Evolutionary conservation across 768 basidiomycete species (phyloP).

Genomic region (Dictyophora rubrovolvata): DNA sequence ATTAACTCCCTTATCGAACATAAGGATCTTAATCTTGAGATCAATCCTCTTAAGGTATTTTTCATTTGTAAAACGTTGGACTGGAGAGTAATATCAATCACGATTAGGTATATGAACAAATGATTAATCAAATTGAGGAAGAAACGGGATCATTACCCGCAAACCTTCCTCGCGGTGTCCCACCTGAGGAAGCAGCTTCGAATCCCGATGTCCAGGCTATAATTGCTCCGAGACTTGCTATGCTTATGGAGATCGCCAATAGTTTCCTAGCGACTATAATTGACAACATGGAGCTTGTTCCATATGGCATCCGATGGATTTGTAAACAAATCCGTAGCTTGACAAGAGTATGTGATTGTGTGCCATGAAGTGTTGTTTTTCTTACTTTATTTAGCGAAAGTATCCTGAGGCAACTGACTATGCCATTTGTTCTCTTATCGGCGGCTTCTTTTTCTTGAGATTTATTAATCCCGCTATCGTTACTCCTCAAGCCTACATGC

Average conservation of each 20-base stretch:
- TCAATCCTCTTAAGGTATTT: constrained; percentile 91
- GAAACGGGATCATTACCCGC: constrained; percentile 88
- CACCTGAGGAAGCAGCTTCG: constrained; percentile 89
- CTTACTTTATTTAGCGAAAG: constrained; percentile 56
- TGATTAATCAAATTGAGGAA: constrained; percentile 98
- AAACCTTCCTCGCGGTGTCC: constrained; percentile 85
- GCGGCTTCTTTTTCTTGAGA: constrained; percentile 98
- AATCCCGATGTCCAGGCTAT: constrained; percentile 96
- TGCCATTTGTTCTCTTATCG: constrained; percentile 96
- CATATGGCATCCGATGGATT: constrained; percentile 99
- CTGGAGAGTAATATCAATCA: background rate
- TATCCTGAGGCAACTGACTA: constrained; percentile 99
- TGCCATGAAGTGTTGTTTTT: background rate
- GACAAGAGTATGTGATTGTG: constrained; percentile 58
- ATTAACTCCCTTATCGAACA: constrained; percentile 99
- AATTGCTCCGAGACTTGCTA: constrained; percentile 91
- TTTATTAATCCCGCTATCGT: constrained; percentile 99
- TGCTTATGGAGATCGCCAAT: constrained; percentile 99
- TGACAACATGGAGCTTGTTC: constrained; percentile 95
- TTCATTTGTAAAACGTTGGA: background rate
- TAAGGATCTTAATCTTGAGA: constrained; percentile 98
- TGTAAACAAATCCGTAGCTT: constrained; percentile 98
- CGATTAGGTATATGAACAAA: constrained; percentile 91
- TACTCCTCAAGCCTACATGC: constrained; percentile 99
- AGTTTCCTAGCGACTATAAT: constrained; percentile 96